A percentile compares a stretch with the other conserved stretches of the same genome.
Evolutionary conservation across 1,139 yeast genomes (phyloP).

Genomic region (Suhomyces choctaworum): DNA sequence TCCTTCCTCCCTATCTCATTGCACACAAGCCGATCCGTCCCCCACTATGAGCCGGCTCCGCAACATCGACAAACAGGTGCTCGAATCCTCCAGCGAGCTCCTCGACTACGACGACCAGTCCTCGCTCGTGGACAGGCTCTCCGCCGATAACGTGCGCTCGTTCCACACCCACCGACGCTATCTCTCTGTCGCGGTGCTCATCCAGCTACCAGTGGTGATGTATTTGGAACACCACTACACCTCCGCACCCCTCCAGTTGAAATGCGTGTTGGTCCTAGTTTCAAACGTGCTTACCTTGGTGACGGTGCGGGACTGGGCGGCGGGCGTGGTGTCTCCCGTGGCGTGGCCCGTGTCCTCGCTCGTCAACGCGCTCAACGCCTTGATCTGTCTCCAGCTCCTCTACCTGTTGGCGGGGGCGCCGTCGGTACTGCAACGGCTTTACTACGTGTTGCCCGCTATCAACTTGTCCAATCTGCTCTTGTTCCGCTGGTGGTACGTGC

Average conservation of each 20-base stretch:
- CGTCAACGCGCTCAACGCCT: constrained; percentile 10
- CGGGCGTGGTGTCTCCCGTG: constrained; percentile 1
- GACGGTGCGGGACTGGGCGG: constrained; percentile 5
- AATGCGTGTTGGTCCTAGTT: constrained; percentile 7
- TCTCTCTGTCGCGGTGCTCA: constrained; percentile 12
- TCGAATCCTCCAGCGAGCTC: constrained; percentile 13
- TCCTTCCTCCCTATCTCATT: neutral
- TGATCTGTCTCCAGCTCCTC: constrained; percentile 15
- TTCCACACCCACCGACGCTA: constrained; percentile 9
- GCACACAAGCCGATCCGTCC: neutral
- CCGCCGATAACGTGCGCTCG: constrained; percentile 13
- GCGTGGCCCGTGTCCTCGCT: neutral
- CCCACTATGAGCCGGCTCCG: constrained; percentile 16
- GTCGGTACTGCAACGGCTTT: constrained; percentile 8
- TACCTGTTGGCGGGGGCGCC: constrained; percentile 4
- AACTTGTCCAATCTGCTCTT: constrained; percentile 14
- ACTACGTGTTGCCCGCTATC: constrained; percentile 16
- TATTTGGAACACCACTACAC: constrained; percentile 10
- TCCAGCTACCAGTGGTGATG: constrained; percentile 17
- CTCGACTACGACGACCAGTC: constrained; percentile 19
- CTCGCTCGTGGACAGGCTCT: constrained; percentile 12
- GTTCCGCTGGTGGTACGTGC: constrained; percentile 16
- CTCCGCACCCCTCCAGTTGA: constrained; percentile 3
- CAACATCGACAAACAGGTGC: constrained; percentile 16
- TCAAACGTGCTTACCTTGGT: constrained; percentile 12